These are phyloP conservation scores for Aspergillus hancockii DNA, from an alignment of 495 filamentous ascomycete species.

Conservation along the genomic window DNA sequence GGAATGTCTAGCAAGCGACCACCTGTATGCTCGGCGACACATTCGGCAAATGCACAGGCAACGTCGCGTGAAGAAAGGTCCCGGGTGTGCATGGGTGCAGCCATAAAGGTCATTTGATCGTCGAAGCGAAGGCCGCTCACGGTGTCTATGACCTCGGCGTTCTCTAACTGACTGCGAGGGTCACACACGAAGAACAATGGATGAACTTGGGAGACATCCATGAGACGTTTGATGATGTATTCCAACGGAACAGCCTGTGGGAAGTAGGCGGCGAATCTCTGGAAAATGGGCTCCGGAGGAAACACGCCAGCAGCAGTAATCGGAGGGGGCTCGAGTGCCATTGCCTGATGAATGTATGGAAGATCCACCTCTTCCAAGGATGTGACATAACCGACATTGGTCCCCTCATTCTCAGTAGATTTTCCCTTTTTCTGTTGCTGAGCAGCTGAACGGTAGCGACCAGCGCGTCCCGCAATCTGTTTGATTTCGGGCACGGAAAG, in stretches of 20 bases:
- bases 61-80: slow-evolving; percentile 31
- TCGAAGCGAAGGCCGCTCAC: slow-evolving; percentile 61
- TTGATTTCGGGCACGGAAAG: slow-evolving; percentile 79
- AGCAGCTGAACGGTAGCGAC: slow-evolving; percentile 75
- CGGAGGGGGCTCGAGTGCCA: slow-evolving; percentile 62
- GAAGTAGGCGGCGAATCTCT: slow-evolving; percentile 76
- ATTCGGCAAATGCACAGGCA: slow-evolving; percentile 61
- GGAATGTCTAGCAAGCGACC: slow-evolving; percentile 67
- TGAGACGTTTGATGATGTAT: slow-evolving; percentile 71
- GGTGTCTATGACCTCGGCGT: slow-evolving; percentile 69
- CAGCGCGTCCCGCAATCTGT: slow-evolving; percentile 93
- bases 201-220: slow-evolving; percentile 61
- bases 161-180: slow-evolving; percentile 54
- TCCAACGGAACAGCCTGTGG: slow-evolving; percentile 72
- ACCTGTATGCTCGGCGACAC: slow-evolving; percentile 62
- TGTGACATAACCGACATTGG: slow-evolving; percentile 73
- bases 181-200: slow-evolving; percentile 73
- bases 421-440: slow-evolving; percentile 34
- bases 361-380: slow-evolving; percentile 74
- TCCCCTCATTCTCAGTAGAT: slow-evolving; percentile 15
- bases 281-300: slow-evolving; percentile 64
- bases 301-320: slow-evolving; percentile 73
- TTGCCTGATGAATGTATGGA: slow-evolving; percentile 57
- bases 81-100: slow-evolving; percentile 56
- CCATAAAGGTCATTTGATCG: slow-evolving; percentile 76